Evolutionary conservation across 768 basidiomycete species (phyloP), one percentile per base, ranked within the genome.

Genomic region (Tylopilus sp.): DNA sequence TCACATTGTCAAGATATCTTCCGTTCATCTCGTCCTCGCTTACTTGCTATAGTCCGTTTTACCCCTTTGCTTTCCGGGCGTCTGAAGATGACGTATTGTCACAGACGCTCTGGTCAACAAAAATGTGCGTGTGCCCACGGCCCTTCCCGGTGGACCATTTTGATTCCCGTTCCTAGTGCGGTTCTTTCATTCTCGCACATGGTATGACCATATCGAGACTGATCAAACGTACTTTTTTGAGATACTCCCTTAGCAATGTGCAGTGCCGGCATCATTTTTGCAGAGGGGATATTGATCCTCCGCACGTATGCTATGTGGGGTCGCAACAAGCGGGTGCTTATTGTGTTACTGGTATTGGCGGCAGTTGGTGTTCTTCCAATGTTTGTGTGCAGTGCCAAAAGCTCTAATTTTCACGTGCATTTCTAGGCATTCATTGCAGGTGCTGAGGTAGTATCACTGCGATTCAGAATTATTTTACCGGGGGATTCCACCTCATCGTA

Each of bases 281-380:
- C 59, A 0, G 56, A 57, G 48, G 59, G 42, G 5, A 52, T 66
- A 20, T 54, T 65, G 42, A 66, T 66, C 23, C 43, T 66, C 1
- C 65, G 63, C 28, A 66, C 64, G 21, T 66, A 61, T 18, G 62
- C 63, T 23, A 40, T 65, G 44, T 65, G 63, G 59, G 53, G 52
- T 47, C 58, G 56, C 23, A 64, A 40, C 28, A 51, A 25, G 47
- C 59, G 28, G 12, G 43, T 61, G 2, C 54, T 65, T 1, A 3
- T 43, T 12, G 40, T 63, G 21, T 52, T 66, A 20, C 26, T 66
- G 20, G 18, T 48, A 36, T 36, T 64, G 42, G 62, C 55, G 3
- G 65, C 3, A 25, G 62, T 57, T 8, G 50, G 60, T 50, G 28
- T 8, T 28, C 28, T 43, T 35, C 38, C 3, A 7, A 40, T 30